phyloP scores from a whole-genome alignment of 2,329 filamentous ascomycete species.

The Harringtonia aguacate region DNA sequence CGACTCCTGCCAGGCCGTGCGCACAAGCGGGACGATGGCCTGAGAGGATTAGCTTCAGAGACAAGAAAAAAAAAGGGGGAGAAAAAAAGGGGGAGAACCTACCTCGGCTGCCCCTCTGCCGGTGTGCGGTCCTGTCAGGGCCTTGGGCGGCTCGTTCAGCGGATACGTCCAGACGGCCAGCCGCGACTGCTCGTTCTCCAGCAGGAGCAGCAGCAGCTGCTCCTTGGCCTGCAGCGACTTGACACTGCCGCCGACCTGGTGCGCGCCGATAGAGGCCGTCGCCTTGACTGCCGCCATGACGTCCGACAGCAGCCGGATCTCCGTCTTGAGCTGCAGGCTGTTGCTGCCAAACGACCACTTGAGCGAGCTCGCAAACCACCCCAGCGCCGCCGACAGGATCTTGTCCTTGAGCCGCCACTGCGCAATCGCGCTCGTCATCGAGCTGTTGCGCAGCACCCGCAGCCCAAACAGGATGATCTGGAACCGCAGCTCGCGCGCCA shows the following conservation, averaged over 20 bases:
- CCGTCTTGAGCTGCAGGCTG: constrained; percentile 83
- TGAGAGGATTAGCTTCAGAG: constrained; percentile 16
- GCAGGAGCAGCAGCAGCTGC: constrained; percentile 65
- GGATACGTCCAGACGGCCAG: constrained; percentile 87
- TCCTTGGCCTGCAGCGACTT: constrained; percentile 69
- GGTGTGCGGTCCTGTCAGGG: constrained; percentile 26
- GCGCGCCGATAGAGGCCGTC: constrained; percentile 48
- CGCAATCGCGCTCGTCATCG: constrained; percentile 48
- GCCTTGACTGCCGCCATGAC: constrained; percentile 56
- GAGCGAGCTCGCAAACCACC: constrained; percentile 77
- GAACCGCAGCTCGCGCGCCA: constrained; percentile 87
- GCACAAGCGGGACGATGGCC: constrained; percentile 54
- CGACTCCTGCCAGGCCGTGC: constrained; percentile 78
- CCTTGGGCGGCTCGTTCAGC: constrained; percentile 45
- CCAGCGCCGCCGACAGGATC: constrained; percentile 73
- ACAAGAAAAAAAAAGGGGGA: constrained; percentile 10
- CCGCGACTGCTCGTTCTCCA: constrained; percentile 76
- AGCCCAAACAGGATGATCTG: constrained; percentile 77
- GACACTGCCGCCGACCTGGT: constrained; percentile 40
- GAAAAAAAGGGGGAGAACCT: constrained; percentile 7
- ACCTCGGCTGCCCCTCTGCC: constrained; percentile 31
- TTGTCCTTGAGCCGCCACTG: constrained; percentile 83
- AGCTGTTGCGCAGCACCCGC: constrained; percentile 63
- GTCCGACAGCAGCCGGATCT: constrained; percentile 71
- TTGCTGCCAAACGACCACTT: constrained; percentile 96